Evolutionary conservation across 305 asterid genomes (phyloP), one percentile per base, ranked within the genome.

Genomic region (Fraxinus velutina): DNA sequence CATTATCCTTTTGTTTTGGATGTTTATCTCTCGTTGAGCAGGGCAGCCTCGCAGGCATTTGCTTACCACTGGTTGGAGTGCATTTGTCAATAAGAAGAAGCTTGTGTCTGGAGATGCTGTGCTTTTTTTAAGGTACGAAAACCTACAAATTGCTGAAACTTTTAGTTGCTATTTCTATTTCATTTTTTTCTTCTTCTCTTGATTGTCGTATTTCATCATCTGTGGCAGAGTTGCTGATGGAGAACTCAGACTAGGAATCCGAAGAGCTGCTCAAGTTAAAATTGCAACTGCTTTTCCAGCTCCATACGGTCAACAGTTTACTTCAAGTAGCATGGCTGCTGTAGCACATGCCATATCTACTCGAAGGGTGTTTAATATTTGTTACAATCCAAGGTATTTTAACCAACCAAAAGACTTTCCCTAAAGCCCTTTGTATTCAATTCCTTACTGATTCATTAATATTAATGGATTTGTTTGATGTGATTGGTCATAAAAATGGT

Each of bases 21-120:
- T 68, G 7, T 29, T 5, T 5, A 17, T 68, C 73, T 66, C 57
- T 36, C 34, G 15, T 60, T 83, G 86, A 86, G 84, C 95, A 96
- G 99, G 99, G 75, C 99, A 96, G 90, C 99, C 99, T 27, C 90
- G 99, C 50, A 92, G 99, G 89, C 99, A 96, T 94, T 88, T 96
- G 83, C 94, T 96, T 83, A 96, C 99, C 37, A 96, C 99, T 29
- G 99, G 99, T 76, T 96, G 99, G 99, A 96, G 98, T 89, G 98
- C 98, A 73, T 96, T 96, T 90, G 98, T 96, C 80, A 94, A 96
- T 83, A 94, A 90, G 86, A 96, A 96, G 94, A 94, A 92, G 88
- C 92, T 96, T 44, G 94, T 89, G 30, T 92, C 97, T 66, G 98
- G 99, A 80, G 99, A 96, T 82, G 99, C 98, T 9, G 99, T 94